Evolutionary conservation across 768 basidiomycete species (phyloP).

Genomic region (Boletus coccyginus): DNA sequence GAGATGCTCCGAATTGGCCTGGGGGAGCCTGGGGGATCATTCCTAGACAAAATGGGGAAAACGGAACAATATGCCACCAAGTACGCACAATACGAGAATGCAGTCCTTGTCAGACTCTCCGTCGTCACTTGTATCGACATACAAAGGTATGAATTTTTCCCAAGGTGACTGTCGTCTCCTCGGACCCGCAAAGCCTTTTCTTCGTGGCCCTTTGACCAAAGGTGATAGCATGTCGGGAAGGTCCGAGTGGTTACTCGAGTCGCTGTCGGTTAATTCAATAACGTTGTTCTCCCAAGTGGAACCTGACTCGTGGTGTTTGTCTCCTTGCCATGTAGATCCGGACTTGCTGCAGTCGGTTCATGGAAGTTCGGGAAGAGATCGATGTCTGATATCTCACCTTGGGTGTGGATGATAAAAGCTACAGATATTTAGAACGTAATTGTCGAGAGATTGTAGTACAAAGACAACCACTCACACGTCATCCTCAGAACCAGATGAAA

Average conservation of each 20-base stretch:
- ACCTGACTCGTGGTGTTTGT: background rate
- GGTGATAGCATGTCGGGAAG: conserved; percentile 26
- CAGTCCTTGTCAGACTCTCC: conserved; percentile 34
- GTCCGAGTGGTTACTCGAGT: conserved; percentile 17
- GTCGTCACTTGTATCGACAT: conserved; percentile 32
- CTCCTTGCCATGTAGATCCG: background rate
- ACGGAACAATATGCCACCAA: background rate
- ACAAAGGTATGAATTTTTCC: conserved; percentile 19
- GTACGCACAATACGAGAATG: conserved; percentile 39
- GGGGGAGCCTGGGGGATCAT: conserved; percentile 49
- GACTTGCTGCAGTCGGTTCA: conserved; percentile 5
- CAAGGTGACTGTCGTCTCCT: conserved; percentile 7
- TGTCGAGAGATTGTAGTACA: background rate
- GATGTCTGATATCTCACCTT: conserved; percentile 11
- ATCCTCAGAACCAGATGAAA: conserved; percentile 48
- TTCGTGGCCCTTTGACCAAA: conserved; percentile 15
- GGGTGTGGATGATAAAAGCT: conserved; percentile 7
- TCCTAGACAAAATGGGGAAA: conserved; percentile 21
- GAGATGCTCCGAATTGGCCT: conserved; percentile 39
- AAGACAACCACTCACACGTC: conserved; percentile 30
- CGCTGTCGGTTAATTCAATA: conserved; percentile 32
- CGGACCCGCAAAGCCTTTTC: background rate
- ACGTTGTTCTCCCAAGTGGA: conserved; percentile 14
- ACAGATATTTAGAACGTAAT: background rate
- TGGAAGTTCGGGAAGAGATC: conserved; percentile 2